Percentiles rank a stretch among this genome's conserved stretches.
These are phyloP conservation scores for Pseudonitzschia pungens DNA, from an alignment of 108 stramenopile species.

Conservation along the genomic window DNA sequence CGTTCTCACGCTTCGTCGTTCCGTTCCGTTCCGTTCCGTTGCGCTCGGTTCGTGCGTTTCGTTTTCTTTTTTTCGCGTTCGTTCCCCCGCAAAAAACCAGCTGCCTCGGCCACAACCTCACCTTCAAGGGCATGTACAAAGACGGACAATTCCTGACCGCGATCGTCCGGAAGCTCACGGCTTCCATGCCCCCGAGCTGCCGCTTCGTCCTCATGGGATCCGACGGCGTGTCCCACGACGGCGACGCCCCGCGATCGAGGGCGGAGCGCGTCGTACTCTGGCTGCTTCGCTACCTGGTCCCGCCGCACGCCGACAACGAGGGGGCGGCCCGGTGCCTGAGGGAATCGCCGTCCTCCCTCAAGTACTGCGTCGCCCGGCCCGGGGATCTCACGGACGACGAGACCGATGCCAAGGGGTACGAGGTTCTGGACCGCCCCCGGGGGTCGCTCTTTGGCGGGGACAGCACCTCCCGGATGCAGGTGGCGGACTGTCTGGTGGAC, in stretches of 20 bases:
- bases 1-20: too few species aligned
- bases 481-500: slow-evolving; percentile 36
- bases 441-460: slow-evolving; percentile 30
- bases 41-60: neutral
- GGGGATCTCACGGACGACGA: slow-evolving; percentile 49
- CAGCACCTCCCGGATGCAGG: slow-evolving; percentile 23
- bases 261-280: slow-evolving; percentile 35
- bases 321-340: slow-evolving; percentile 40
- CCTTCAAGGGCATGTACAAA: slow-evolving; percentile 22
- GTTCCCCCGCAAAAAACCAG: neutral
- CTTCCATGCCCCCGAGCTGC: slow-evolving; percentile 21
- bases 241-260: slow-evolving; percentile 28
- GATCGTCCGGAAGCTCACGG: slow-evolving; percentile 27
- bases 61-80: neutral
- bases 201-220: slow-evolving; percentile 67
- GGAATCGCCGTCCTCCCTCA: neutral
- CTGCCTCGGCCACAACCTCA: slow-evolving; percentile 38
- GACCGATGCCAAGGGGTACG: slow-evolving; percentile 10
- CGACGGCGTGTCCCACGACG: slow-evolving; percentile 53
- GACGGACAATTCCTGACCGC: slow-evolving; percentile 24
- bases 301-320: slow-evolving; percentile 69
- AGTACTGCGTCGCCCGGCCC: slow-evolving; percentile 61
- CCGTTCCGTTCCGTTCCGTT: neutral
- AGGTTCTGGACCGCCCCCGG: slow-evolving; percentile 23
- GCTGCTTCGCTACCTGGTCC: slow-evolving; percentile 46